Evolutionary conservation across 768 basidiomycete genomes (phyloP).

Genomic region (Gloeostereum incarnatum): DNA sequence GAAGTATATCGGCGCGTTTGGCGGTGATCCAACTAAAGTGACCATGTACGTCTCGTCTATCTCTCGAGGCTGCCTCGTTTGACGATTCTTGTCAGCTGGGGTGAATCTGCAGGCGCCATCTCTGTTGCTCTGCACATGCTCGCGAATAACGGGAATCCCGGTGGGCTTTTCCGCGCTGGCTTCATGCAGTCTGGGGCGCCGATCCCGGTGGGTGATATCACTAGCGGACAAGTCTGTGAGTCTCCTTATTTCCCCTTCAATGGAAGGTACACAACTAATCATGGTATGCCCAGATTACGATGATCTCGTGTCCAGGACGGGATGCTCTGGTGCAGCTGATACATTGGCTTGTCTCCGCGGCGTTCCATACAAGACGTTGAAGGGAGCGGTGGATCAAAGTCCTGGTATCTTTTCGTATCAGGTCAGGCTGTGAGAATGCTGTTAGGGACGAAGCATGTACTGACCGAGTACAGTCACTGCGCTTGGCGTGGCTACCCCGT

Average conservation of each 20-base stretch:
- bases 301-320: conserved; percentile 27
- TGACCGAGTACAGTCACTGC: conserved; percentile 22
- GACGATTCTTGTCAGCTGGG: conserved; percentile 18
- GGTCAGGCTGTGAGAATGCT: too few relatives aligned
- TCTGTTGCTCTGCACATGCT: conserved; percentile 42
- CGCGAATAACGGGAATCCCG: conserved; percentile 31
- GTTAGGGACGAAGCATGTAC: too few relatives aligned
- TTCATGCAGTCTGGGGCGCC: conserved; percentile 45
- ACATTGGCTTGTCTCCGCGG: conserved; percentile 34
- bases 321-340: conserved; percentile 27
- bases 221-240: conserved; percentile 29
- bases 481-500: conserved; percentile 38
- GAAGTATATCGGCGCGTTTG: conserved; percentile 53
- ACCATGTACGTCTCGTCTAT: conserved; percentile 31
- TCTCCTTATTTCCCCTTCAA: conserved; percentile 5
- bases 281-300: conserved; percentile 24
- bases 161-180: conserved; percentile 39
- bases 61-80: neutral
- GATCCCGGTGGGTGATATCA: conserved; percentile 33
- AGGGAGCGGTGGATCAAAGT: conserved; percentile 30
- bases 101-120: conserved; percentile 40
- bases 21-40: conserved; percentile 55
- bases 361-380: conserved; percentile 25
- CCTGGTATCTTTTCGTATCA: conserved; percentile 35
- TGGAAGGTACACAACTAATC: conserved; percentile 8